These are phyloP conservation scores for Dendryphion nanum DNA, from an alignment of 2,329 filamentous ascomycete genomes.

Conservation along the genomic window DNA sequence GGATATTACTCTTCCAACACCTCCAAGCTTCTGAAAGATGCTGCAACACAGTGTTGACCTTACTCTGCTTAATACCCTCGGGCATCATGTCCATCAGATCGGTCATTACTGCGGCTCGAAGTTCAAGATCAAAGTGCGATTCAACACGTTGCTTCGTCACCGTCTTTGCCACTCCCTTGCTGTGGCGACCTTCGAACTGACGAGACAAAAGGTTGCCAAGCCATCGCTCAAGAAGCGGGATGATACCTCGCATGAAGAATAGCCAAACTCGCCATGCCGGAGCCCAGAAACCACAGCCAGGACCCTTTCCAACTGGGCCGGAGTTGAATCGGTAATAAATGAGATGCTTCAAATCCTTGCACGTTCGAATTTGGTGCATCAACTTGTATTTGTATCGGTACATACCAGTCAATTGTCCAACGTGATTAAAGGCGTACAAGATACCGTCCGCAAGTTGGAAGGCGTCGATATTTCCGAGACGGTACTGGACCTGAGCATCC, in stretches of 20 bases:
- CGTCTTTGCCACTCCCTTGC: slow-evolving; percentile 97
- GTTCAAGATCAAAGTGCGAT: slow-evolving; percentile 95
- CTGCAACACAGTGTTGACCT: slow-evolving; percentile 95
- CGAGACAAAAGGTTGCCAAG: slow-evolving; percentile 93
- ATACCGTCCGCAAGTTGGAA: slow-evolving; percentile 99
- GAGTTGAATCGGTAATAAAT: slow-evolving; percentile 99
- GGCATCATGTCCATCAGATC: slow-evolving; percentile 99
- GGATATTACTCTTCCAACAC: slow-evolving; percentile 99
- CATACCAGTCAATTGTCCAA: slow-evolving; percentile 97
- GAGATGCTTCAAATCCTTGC: slow-evolving; percentile 97
- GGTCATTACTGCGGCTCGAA: slow-evolving; percentile 97
- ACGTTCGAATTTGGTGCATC: slow-evolving; percentile 99
- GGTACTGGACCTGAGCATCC: slow-evolving; percentile 96
- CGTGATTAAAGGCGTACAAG: slow-evolving; percentile 98
- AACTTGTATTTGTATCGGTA: slow-evolving; percentile 99
- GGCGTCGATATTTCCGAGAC: slow-evolving; percentile 95
- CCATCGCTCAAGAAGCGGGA: slow-evolving; percentile 94
- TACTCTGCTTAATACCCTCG: slow-evolving; percentile 98
- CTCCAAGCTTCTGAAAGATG: slow-evolving; percentile 98
- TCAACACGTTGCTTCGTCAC: slow-evolving; percentile 99
- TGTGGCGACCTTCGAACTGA: slow-evolving; percentile 97
- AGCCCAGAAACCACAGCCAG: slow-evolving; percentile 98
- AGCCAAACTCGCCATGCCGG: slow-evolving; percentile 98
- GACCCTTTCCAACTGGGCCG: slow-evolving; percentile 92
- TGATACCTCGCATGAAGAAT: slow-evolving; percentile 98